Percentiles rank a stretch among this genome's conserved stretches.
Evolutionary conservation across 805 yeast species (phyloP).

Genomic region (Saccharomycopsis sp.): DNA sequence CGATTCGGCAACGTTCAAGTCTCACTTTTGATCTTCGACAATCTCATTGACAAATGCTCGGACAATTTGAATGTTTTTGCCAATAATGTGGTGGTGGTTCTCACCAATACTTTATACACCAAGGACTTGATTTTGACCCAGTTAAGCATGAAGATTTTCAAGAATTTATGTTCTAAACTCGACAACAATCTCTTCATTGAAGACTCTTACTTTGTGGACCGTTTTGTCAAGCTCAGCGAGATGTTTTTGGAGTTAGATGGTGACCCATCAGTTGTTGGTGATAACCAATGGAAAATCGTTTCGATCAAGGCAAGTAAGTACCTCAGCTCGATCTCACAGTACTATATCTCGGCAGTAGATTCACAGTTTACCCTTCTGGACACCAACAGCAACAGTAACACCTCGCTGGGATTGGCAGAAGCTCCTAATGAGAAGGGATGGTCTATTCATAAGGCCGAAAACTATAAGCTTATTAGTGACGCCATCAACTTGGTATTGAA

Average conservation of each 20-base stretch:
- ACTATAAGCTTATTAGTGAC: not conserved
- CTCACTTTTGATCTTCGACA: slow-evolving; percentile 61
- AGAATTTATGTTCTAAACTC: slow-evolving; percentile 43
- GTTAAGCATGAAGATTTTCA: slow-evolving; percentile 41
- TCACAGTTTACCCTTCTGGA: not conserved
- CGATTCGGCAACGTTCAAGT: slow-evolving; percentile 79
- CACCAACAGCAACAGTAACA: not conserved
- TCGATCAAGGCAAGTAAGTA: slow-evolving; percentile 26
- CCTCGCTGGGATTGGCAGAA: not conserved
- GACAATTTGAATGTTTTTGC: slow-evolving; percentile 86
- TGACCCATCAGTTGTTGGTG: not conserved
- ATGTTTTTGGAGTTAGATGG: slow-evolving; percentile 26
- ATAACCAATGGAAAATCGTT: slow-evolving; percentile 17
- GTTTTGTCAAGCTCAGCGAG: slow-evolving; percentile 36
- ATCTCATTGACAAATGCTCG: slow-evolving; percentile 66
- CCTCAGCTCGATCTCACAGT: slow-evolving; percentile 19
- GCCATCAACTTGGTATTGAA: slow-evolving; percentile 11
- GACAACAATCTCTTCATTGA: slow-evolving; percentile 62
- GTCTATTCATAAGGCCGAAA: not conserved
- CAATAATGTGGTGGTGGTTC: slow-evolving; percentile 53
- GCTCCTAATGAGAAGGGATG: not conserved
- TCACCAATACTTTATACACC: slow-evolving; percentile 44
- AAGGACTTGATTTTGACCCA: slow-evolving; percentile 60
- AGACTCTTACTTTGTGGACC: slow-evolving; percentile 48
- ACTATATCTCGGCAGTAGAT: not conserved